Evolutionary conservation across 345 rosid species (phyloP).

Genomic region (Cardamine resedifolia): DNA sequence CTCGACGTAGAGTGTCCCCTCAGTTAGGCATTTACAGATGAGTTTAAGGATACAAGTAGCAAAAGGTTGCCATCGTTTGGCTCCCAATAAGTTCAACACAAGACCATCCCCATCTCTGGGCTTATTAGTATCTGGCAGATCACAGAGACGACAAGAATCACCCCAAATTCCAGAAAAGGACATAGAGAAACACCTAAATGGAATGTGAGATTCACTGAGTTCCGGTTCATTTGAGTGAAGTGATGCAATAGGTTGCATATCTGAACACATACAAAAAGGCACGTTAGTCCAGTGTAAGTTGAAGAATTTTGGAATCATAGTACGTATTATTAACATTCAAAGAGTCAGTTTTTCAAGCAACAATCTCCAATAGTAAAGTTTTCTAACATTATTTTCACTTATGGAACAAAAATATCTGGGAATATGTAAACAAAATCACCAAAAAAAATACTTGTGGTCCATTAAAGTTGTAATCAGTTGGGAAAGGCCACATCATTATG

Average conservation of each 20-base stretch:
- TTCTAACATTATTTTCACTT: slow-evolving; percentile 2
- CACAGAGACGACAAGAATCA: slow-evolving; percentile 59
- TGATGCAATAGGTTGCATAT: slow-evolving; percentile 56
- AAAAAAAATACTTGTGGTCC: background rate
- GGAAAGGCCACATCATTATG: background rate
- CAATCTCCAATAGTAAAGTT: background rate
- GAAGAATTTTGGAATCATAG: slow-evolving; percentile 5
- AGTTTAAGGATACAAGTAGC: slow-evolving; percentile 77
- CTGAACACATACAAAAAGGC: slow-evolving; percentile 47
- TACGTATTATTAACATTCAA: background rate
- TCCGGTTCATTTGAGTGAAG: slow-evolving; percentile 37
- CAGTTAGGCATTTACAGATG: slow-evolving; percentile 80
- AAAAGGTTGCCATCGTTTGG: slow-evolving; percentile 74
- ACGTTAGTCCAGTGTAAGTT: slow-evolving; percentile 22
- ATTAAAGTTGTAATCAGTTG: background rate
- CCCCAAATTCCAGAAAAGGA: slow-evolving; percentile 56
- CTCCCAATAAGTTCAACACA: slow-evolving; percentile 56
- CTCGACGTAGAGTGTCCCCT: slow-evolving; percentile 86
- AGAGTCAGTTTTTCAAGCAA: background rate
- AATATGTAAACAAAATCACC: slow-evolving; percentile 5
- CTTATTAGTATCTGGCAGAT: slow-evolving; percentile 64
- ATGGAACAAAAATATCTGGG: background rate
- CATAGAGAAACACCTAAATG: slow-evolving; percentile 59
- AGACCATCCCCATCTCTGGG: slow-evolving; percentile 66
- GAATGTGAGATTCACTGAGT: slow-evolving; percentile 41